Evolutionary conservation across 768 basidiomycete genomes (phyloP), one percentile per base, ranked within the genome.

Genomic region (Fibroporia radiculosa): DNA sequence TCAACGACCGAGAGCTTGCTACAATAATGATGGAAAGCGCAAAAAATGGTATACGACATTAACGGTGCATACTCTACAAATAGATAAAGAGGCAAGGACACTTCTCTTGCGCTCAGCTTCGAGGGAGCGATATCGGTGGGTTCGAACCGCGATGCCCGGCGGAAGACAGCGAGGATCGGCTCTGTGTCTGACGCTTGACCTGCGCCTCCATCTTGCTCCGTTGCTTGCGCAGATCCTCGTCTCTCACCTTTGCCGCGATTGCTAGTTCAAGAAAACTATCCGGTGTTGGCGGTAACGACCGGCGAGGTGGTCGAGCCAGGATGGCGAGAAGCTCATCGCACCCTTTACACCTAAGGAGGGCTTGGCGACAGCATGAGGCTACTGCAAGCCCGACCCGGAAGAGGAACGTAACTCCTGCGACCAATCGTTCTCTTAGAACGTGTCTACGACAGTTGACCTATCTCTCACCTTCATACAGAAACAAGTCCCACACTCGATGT

Each of bases 401-500:
- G 26, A 91, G 65, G 69, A 81, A 84, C 0, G 82, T 72, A 18
- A 86, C 65, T 6, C 87, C 87, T 90, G 45, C 12, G 47, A 20
- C 20, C 16, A 8, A 23, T 11, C 22, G 8, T 40, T 10, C 7
- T 40, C 8, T 25, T 19, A 7, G 8, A 26, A 40, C 39, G 25
- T 38, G 18, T 8, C 13, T 28, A n/a, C 28, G 7, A 16, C n/a
- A 39, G 31, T 4, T 24, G 19, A 29, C 33, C 19, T 11, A 12
- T 2, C 6, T 47, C 67, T 22, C 58, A 87, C 87, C 88, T 64
- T 91, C 88, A 50, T 73, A 85, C 16, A 91, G 61, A 57, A 90
- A 90, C 2, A 91, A 57, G 56, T 90, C 89, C 88, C 89, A 91
- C 11, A 88, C 72, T 22, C 89, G 71, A 46, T 82, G 76, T 13